Evolutionary conservation across 108 stramenopile species (phyloP), one percentile per base, ranked within the genome.

Genomic region (Mayamaea pseudoterrestris): DNA sequence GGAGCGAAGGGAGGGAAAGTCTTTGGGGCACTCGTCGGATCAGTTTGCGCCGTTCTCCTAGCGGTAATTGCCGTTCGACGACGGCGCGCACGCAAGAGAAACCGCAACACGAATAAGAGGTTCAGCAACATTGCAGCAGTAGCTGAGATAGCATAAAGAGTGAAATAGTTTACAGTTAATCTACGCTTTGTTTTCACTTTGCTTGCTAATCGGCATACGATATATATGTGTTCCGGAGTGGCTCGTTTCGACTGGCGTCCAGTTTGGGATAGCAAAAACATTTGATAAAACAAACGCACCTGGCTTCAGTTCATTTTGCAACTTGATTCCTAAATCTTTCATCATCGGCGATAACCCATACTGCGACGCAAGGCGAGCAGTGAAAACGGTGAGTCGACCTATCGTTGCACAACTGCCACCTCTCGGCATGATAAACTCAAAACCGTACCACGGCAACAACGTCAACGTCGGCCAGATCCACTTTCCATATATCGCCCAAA

Each of bases 301-400:
- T 3, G 61, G 66, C 31, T 48, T 44, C 41, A 78, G 53, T 50
- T 78, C 77, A 1, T 50, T 27, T 56, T 68, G 28, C 41, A 78
- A 34, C 52, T 78, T 78, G 1, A 32, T 35, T 0, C 77, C 77
- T 21, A 78, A 44, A 2, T 67, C 32, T 35, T 60, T 41, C 77
- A 78, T 78, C 6, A 78, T 78, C 0, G 77, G 77, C n/a, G 54
- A 27, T 8, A 78, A 43, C 8, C 77, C 77, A 50, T 78, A 78
- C 53, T 51, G 23, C 2, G 2, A 4, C 3, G 16, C 37, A 39
- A 39, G 20, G 8, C 5, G 20, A 39, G 8, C n/a, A 3, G 8
- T 6, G 37, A 39, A 8, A 39, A 39, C n/a, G n/a, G n/a, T 3
- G 37, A 39, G 3, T 11, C 32, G 32, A 39, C 16, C 8, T 39